phyloP scores from a whole-genome alignment of 164 flowering plant genomes.

The Malania oleifera region DNA sequence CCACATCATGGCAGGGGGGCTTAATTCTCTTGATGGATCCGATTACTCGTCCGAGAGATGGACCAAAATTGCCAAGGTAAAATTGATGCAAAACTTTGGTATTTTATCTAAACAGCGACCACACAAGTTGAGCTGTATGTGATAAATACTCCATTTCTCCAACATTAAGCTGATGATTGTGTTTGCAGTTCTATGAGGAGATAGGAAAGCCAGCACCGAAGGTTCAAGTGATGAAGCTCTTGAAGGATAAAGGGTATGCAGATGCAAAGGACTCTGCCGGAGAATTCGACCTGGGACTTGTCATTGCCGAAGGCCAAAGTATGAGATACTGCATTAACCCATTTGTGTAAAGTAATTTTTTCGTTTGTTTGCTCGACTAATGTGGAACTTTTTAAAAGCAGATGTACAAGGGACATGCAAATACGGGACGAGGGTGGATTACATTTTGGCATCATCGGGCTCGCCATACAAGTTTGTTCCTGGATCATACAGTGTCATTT shows the following conservation, averaged over 20 bases:
- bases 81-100: background rate
- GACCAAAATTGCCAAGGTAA: slow-evolving; percentile 86
- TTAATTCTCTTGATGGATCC: slow-evolving; percentile 82
- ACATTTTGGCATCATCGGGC: slow-evolving; percentile 63
- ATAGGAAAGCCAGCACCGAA: slow-evolving; percentile 92
- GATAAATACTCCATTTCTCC: too few relatives aligned
- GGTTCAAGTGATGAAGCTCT: slow-evolving; percentile 70
- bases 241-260: slow-evolving; percentile 64
- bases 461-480: slow-evolving; percentile 79
- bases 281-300: slow-evolving; percentile 84
- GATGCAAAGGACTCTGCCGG: slow-evolving; percentile 91
- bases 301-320: slow-evolving; percentile 99
- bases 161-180: background rate
- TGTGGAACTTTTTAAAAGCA: slow-evolving; percentile 16
- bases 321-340: too few relatives aligned
- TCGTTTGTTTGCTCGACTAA: background rate
- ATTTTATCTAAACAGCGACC: too few relatives aligned
- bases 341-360: too few relatives aligned
- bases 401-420: slow-evolving; percentile 99
- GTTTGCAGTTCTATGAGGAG: slow-evolving; percentile 82
- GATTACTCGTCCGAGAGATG: slow-evolving; percentile 89
- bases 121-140: too few relatives aligned
- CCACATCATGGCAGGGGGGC: slow-evolving; percentile 86
- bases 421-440: slow-evolving; percentile 92
- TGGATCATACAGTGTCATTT: slow-evolving; percentile 77